Evolutionary conservation across 306 rosid genomes (phyloP).

Genomic region (Dalbergia cultrata): DNA sequence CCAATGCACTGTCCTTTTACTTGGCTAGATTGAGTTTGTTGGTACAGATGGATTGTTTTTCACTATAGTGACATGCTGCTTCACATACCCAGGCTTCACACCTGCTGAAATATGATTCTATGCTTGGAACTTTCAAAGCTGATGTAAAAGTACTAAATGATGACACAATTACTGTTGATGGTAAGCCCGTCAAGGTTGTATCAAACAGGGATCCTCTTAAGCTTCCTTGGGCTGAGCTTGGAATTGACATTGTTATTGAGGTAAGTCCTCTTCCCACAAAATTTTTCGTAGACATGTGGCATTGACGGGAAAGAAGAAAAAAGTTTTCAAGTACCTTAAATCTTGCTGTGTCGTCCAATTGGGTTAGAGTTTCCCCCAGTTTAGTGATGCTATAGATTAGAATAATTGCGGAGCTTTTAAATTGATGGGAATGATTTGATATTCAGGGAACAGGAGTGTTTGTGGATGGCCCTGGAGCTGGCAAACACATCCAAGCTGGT

Average conservation of each 20-base stretch:
- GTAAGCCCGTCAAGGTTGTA: slow-evolving; percentile 91
- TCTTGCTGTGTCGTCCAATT: background rate
- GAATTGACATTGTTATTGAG: slow-evolving; percentile 98
- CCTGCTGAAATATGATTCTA: slow-evolving; percentile 91
- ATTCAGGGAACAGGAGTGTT: slow-evolving; percentile 98
- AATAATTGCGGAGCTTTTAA: background rate
- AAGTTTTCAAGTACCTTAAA: background rate
- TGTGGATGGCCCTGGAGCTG: slow-evolving; percentile 99
- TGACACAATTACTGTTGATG: slow-evolving; percentile 85
- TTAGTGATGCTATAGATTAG: background rate
- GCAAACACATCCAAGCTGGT: slow-evolving; percentile 98
- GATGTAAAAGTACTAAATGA: slow-evolving; percentile 77
- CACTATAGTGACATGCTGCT: slow-evolving; percentile 32
- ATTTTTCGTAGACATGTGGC: background rate
- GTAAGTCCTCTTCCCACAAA: slow-evolving; percentile 46
- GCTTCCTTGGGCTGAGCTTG: slow-evolving; percentile 98
- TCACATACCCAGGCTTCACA: slow-evolving; percentile 67
- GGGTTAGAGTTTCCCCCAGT: background rate
- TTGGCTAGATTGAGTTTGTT: slow-evolving; percentile 21
- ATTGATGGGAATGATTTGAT: slow-evolving; percentile 7
- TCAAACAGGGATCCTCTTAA: slow-evolving; percentile 91
- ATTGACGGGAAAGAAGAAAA: background rate
- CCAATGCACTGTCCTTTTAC: slow-evolving; percentile 3
- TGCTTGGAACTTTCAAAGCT: slow-evolving; percentile 96
- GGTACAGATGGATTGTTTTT: slow-evolving; percentile 1